phyloP scores from a whole-genome alignment of 495 filamentous ascomycete genomes.

The Penicillium antarcticum region DNA sequence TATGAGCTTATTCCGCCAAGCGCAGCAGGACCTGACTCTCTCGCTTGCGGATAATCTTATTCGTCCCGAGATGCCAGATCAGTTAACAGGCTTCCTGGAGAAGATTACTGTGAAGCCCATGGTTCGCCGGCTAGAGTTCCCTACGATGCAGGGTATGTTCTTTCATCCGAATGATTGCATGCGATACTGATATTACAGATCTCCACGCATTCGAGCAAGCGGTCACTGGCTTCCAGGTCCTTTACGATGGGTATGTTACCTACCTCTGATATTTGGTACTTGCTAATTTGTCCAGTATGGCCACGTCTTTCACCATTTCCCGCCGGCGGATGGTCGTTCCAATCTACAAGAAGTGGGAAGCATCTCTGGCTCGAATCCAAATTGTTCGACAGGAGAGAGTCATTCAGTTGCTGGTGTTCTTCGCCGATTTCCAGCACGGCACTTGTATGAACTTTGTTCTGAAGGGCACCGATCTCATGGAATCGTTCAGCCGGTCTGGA shows the following conservation, averaged over 20 bases:
- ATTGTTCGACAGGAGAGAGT: conserved; percentile 70
- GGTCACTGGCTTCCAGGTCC: conserved; percentile 71
- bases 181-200: conserved; percentile 46
- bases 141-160: conserved; percentile 34
- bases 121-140: conserved; percentile 42
- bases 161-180: background rate
- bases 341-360: conserved; percentile 88
- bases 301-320: conserved; percentile 71
- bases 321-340: conserved; percentile 86
- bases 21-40: conserved; percentile 65
- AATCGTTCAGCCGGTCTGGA: conserved; percentile 62
- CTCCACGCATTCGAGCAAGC: conserved; percentile 74
- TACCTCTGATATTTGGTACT: background rate
- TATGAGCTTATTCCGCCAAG: conserved; percentile 60
- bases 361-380: conserved; percentile 69
- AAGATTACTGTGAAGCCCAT: conserved; percentile 36
- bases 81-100: conserved; percentile 53
- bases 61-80: conserved; percentile 51
- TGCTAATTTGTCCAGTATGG: conserved; percentile 41
- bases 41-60: conserved; percentile 63
- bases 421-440: conserved; percentile 73
- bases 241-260: conserved; percentile 61
- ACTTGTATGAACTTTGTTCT: conserved; percentile 83
- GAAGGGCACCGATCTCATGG: conserved; percentile 75
- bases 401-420: conserved; percentile 75